Percentiles rank a stretch among this genome's conserved stretches.
These are phyloP conservation scores for Pachyrhizus erosus DNA, from an alignment of 306 rosid species.

Conservation along the genomic window DNA sequence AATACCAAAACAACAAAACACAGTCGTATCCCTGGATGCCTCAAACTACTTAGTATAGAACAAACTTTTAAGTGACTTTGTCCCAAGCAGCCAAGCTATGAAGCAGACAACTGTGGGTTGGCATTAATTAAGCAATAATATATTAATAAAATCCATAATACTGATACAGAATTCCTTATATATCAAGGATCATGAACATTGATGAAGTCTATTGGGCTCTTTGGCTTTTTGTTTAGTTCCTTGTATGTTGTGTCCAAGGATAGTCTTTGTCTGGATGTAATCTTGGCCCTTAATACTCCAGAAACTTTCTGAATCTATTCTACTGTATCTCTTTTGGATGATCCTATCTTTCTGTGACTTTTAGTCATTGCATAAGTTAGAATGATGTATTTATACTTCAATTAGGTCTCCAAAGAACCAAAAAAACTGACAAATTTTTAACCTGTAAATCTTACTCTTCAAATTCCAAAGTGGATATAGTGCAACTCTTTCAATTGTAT, in stretches of 20 bases:
- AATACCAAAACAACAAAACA: conserved; percentile 37
- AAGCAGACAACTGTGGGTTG: conserved; percentile 48
- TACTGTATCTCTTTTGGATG: conserved; percentile 1
- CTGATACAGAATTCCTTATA: conserved; percentile 12
- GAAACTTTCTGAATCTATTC: conserved; percentile 16
- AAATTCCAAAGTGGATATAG: conserved; percentile 32
- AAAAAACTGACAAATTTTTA: conserved; percentile 12
- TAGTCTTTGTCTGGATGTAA: background rate
- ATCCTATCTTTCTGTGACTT: background rate
- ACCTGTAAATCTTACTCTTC: conserved; percentile 49
- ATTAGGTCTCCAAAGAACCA: background rate
- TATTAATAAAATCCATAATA: background rate
- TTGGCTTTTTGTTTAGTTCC: conserved; percentile 48
- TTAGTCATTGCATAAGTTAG: background rate
- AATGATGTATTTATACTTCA: background rate
- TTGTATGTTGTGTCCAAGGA: conserved; percentile 38
- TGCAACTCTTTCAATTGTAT: conserved; percentile 30
- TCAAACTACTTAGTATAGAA: conserved; percentile 27
- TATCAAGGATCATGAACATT: conserved; percentile 43
- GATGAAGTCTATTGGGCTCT: conserved; percentile 51
- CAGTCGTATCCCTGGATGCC: conserved; percentile 7
- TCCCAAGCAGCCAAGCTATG: conserved; percentile 37
- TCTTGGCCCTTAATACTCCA: conserved; percentile 37
- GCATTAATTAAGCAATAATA: conserved; percentile 31
- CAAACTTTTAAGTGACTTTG: conserved; percentile 21